A percentile compares a stretch with the other conserved stretches of the same genome.
These are phyloP conservation scores for Cucurbita maxima DNA, from an alignment of 306 rosid species.

Conservation along the genomic window DNA sequence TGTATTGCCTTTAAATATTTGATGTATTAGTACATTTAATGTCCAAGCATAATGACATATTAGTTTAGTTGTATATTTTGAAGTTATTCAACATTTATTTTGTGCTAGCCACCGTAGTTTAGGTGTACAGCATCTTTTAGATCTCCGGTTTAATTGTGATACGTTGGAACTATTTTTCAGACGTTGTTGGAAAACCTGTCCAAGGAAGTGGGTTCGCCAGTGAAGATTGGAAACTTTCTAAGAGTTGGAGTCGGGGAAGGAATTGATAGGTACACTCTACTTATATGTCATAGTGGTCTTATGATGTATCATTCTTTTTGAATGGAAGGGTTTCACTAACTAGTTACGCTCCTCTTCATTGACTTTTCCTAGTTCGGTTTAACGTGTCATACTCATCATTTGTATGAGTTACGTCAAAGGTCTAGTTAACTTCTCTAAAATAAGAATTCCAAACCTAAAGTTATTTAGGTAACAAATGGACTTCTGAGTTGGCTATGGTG, in stretches of 20 bases:
- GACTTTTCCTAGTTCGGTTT: neutral
- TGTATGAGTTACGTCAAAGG: neutral
- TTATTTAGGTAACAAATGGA: neutral
- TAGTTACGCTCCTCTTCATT: neutral
- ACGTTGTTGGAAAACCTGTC: conserved; percentile 51
- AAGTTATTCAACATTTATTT: neutral
- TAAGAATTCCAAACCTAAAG: neutral
- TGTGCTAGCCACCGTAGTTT: neutral
- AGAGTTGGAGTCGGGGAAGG: conserved; percentile 95
- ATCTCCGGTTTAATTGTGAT: neutral
- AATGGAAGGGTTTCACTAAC: neutral
- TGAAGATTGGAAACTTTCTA: conserved; percentile 64
- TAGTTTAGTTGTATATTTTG: neutral
- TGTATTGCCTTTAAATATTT: neutral
- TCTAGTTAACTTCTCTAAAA: neutral
- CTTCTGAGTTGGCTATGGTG: neutral
- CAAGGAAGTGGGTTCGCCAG: conserved; percentile 70
- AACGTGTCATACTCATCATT: neutral
- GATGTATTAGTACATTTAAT: neutral
- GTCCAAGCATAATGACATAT: neutral
- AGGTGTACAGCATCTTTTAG: neutral
- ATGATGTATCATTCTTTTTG: neutral
- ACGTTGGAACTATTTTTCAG: conserved; percentile 24
- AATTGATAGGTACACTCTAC: conserved; percentile 46
- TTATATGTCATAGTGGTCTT: neutral